phyloP scores from a whole-genome alignment of 768 basidiomycete genomes.

The Lanmaoa rubissima region DNA sequence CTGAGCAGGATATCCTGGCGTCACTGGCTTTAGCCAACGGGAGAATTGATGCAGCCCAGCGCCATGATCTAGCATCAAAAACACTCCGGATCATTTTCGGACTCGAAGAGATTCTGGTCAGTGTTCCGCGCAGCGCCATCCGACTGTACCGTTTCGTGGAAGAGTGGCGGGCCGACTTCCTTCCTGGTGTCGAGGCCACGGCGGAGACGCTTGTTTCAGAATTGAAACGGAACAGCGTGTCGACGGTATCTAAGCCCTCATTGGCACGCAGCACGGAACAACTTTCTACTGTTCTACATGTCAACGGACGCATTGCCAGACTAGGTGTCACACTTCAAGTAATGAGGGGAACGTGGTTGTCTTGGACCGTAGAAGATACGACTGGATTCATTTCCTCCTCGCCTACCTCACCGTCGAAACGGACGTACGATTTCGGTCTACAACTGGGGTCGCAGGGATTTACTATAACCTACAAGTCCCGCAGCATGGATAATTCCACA shows the following conservation, averaged over 20 bases:
- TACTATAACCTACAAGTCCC: conserved; percentile 52
- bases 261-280: conserved; percentile 17
- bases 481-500: conserved; percentile 30
- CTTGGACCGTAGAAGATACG: conserved; percentile 61
- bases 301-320: conserved; percentile 52
- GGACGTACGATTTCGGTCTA: conserved; percentile 54
- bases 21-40: conserved; percentile 50
- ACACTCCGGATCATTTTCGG: conserved; percentile 44
- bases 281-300: conserved; percentile 35
- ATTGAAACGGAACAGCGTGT: conserved; percentile 44
- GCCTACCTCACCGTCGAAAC: conserved; percentile 30
- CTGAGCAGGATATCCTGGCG: conserved; percentile 58
- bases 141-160: conserved; percentile 75
- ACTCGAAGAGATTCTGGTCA: conserved; percentile 47
- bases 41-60: conserved; percentile 45
- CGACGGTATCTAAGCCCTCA: conserved; percentile 32
- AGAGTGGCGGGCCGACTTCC: conserved; percentile 79
- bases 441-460: conserved; percentile 62
- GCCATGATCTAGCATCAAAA: conserved; percentile 43
- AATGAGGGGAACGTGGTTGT: conserved; percentile 86
- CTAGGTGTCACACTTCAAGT: conserved; percentile 69
- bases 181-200: conserved; percentile 71
- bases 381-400: conserved; percentile 47
- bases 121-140: conserved; percentile 78
- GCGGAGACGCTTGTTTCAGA: conserved; percentile 65